Conservation (phyloP, 1,284 basidiomycete species). For the Singerocomus inundabilis region DNA sequence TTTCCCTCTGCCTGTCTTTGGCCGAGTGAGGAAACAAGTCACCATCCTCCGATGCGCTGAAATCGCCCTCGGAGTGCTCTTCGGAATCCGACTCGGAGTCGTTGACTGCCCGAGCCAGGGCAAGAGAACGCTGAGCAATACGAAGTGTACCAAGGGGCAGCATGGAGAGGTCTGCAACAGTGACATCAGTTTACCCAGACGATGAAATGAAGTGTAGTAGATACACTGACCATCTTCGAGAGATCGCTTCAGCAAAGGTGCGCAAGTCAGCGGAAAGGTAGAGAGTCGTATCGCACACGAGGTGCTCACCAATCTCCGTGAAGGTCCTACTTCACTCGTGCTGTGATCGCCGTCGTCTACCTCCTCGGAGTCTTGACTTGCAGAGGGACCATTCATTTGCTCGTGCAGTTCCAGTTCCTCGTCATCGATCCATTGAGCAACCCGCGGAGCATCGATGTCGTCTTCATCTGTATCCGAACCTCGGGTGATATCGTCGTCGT, state of each 20-base stretch:
- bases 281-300: background rate
- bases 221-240: slow-evolving; percentile 28
- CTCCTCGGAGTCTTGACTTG: slow-evolving; percentile 32
- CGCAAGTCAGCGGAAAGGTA: slow-evolving; percentile 25
- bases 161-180: slow-evolving; percentile 48
- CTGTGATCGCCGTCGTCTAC: slow-evolving; percentile 15
- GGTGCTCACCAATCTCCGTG: slow-evolving; percentile 28
- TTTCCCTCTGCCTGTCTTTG: slow-evolving; percentile 34
- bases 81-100: slow-evolving; percentile 38
- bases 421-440: slow-evolving; percentile 59
- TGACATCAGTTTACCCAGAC: slow-evolving; percentile 3
- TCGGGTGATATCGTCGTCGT: background rate
- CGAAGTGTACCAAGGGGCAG: slow-evolving; percentile 66
- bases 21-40: slow-evolving; percentile 13
- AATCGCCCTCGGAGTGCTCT: slow-evolving; percentile 21
- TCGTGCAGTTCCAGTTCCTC: slow-evolving; percentile 39
- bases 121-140: slow-evolving; percentile 59
- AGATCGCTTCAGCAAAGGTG: slow-evolving; percentile 27
- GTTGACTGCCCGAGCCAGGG: slow-evolving; percentile 36
- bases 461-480: slow-evolving; percentile 19
- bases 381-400: slow-evolving; percentile 16
- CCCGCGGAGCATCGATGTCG: slow-evolving; percentile 46
- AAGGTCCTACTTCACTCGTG: slow-evolving; percentile 24
- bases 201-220: background rate
- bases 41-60: slow-evolving; percentile 33